Evolutionary conservation across 441 rosid species (phyloP).

Genomic region (Bocquillonia castaneifolia): DNA sequence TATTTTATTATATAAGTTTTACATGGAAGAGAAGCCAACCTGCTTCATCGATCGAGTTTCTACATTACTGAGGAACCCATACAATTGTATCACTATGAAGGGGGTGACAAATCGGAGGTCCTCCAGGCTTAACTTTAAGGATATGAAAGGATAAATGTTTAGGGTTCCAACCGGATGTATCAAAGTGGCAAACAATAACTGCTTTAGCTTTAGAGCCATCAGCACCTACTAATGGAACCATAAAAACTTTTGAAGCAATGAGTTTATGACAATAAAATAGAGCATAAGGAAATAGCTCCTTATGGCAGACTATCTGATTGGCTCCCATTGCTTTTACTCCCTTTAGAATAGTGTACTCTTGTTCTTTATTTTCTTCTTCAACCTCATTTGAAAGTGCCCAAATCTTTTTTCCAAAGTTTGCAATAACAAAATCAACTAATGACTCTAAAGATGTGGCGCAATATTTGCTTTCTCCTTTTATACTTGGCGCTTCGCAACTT

Average conservation of each 20-base stretch:
- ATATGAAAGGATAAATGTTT: neutral
- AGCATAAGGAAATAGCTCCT: neutral
- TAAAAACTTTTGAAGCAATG: neutral
- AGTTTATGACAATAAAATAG: constrained; percentile 2
- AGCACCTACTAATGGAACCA: neutral
- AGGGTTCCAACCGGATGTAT: constrained; percentile 1
- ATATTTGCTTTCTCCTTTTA: neutral
- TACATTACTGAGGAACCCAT: neutral
- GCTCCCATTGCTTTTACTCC: neutral
- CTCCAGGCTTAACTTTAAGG: neutral
- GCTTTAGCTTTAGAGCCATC: constrained; percentile 5
- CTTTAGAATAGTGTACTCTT: neutral
- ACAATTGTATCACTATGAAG: neutral
- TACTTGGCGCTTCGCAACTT: neutral
- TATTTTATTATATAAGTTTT: too few relatives aligned
- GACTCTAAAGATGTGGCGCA: constrained; percentile 9
- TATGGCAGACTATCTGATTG: neutral
- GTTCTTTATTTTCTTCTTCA: neutral
- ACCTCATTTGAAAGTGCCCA: neutral
- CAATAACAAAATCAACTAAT: neutral
- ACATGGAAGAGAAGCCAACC: too few relatives aligned
- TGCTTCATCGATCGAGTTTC: too few relatives aligned
- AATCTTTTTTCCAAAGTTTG: neutral
- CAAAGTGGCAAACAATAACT: neutral
- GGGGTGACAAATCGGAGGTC: neutral